A percentile compares a stretch with the other conserved stretches of the same genome.
phyloP scores from a whole-genome alignment of 1,284 basidiomycete genomes.

The Microbotryum scabiosae region DNA sequence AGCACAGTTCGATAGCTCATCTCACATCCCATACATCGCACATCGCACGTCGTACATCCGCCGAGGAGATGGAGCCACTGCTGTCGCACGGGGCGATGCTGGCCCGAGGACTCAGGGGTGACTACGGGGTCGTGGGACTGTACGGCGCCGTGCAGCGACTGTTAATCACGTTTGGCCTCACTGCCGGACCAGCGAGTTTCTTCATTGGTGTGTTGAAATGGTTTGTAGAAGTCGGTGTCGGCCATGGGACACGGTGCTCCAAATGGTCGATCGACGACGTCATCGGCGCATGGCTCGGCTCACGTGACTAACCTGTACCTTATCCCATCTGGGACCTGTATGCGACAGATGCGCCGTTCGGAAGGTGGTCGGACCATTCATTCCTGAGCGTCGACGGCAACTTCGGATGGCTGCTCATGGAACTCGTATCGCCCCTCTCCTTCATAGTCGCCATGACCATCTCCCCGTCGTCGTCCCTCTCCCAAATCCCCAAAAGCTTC shows the following conservation, averaged over 20 bases:
- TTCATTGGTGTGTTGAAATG: conserved; percentile 13
- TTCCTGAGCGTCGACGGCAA: conserved; percentile 33
- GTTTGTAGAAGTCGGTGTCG: too few species aligned
- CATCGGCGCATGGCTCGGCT: too few species aligned
- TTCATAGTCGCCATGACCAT: conserved; percentile 22
- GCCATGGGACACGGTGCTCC: too few species aligned
- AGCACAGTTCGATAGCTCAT: too few species aligned
- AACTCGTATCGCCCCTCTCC: conserved; percentile 30
- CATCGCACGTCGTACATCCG: background rate
- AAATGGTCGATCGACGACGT: too few species aligned
- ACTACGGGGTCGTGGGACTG: conserved; percentile 7
- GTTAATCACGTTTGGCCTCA: conserved; percentile 6
- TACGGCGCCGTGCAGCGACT: conserved; percentile 11
- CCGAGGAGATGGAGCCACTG: background rate
- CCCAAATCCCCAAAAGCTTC: background rate
- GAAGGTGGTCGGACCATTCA: conserved; percentile 30
- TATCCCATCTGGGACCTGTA: too few species aligned
- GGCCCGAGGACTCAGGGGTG: background rate
- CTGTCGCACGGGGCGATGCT: background rate
- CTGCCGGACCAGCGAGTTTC: conserved; percentile 2
- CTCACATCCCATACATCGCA: too few species aligned
- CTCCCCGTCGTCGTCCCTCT: background rate
- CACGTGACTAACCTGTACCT: too few species aligned
- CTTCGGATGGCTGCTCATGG: conserved; percentile 37
- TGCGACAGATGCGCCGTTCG: conserved; percentile 38